Evolutionary conservation across 768 basidiomycete genomes (phyloP), one percentile per base, ranked within the genome.

Genomic region (Steccherinum ochraceum): DNA sequence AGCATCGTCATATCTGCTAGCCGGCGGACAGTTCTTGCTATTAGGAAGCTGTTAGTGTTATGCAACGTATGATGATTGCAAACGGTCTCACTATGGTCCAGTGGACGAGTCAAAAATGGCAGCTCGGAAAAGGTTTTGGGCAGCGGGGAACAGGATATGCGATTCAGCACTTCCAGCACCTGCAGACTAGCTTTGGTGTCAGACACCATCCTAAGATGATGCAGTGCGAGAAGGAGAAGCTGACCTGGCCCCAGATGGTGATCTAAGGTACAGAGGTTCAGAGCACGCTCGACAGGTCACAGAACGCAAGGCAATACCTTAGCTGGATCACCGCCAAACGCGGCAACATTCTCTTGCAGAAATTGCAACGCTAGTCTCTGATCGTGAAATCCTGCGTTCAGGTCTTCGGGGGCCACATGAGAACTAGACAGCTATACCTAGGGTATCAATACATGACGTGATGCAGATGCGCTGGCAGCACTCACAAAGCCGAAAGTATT

Each of bases 271-370:
- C 26, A n/a, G n/a, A n/a, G n/a, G n/a, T 16, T 35, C 4, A 24
- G 21, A 18, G 12, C 25, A 13, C 5, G 27, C 24, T 40, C 50
- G 48, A 5, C 19, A 50, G 16, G 21, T 13, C 13, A 51, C 16
- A 24, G 19, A 13, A 21, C 24, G 30, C 0, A 20, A 18, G n/a
- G 16, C 21, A 11, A n/a, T 5, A 57, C 61, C 66, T 81, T 83
- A 10, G 64, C 55, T 7, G 78, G 76, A 20, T 63, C 59, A 0
- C 61, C 61, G 2, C 61, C 61, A 27, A 87, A 87, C 1, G 72
- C 72, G 3, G 67, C 74, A n/a, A 86, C 79, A 56, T 88, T 83
- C 12, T 80, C 68, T 52, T 84, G 76, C 0, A 87, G 65, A 61
- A 84, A 88, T n/a, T 66, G 57, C 0, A 89, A 64, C 0, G 83